Base-by-base conservation (phyloP, 192 early-diverging fungal species). In the Gamsiella multidivaricata region DNA sequence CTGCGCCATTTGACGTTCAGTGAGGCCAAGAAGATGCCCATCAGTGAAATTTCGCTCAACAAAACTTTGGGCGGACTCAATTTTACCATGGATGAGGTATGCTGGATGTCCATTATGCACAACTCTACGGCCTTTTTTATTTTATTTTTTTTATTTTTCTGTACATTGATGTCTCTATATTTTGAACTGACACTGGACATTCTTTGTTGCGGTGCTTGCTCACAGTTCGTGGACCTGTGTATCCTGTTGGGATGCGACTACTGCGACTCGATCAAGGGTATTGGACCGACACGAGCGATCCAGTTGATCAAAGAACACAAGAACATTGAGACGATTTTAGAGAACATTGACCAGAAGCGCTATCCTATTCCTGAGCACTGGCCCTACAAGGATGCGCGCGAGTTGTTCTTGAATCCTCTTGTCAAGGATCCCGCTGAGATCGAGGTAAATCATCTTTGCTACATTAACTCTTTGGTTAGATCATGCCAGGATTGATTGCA, bases 221-320 rank as follows among this genome's bases (percentile, higher is more conserved):
- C 63, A 11, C 85, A 97, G 90, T 97, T 99, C 60, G 94, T 97
- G n/a, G 97, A 99, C 68, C 75, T 99, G 51, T 98, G 96, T 80
- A 97, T 99, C 62, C 70, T 99, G 49, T 84, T 99, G 23, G 97
- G 97, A 54, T 99, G 97, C 82, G 97, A 99, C 76, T 99, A 99
- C 81, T 95, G 93, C 59, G 96, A 97, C 59, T 92, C 91, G 25
- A 97, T 99, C 80, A 91, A 89, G 56, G 95, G 96, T 3, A 91
- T 99, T 62, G 97, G 97, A 1, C 96, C 96, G 25, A 87, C 89
- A 36, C 87, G 91, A 4, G 97, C 96, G 1, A 86, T 92, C n/a
- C 76, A 84, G 33, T 66, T 94, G 39, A 97, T 99, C 54, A 91
- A 90, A 63, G 91, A 97, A 69, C 92, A 96, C 79, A 88, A 87